Base-by-base conservation (phyloP, 352 stramenopile genomes). In the Globisporangium middletonii region DNA sequence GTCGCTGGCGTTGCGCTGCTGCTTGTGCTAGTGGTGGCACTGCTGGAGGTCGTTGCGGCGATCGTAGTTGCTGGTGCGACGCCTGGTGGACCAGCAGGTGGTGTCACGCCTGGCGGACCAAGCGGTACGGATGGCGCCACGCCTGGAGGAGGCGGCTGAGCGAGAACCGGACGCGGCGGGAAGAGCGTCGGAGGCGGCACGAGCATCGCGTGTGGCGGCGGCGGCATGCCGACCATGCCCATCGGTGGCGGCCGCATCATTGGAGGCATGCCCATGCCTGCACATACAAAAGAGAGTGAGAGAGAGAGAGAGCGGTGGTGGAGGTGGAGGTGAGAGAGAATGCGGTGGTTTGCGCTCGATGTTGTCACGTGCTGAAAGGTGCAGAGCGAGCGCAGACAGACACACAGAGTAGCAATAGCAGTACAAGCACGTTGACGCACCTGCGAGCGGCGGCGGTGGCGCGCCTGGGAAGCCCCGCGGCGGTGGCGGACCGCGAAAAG, bases 401-500 rank as follows among this genome's bases (percentile, higher is more conserved):
- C 43, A 16, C 12, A 16, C 19, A 28, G 9, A 19, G 2, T 4
- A 37, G 5, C 44, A 3, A 7, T 18, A 63, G 3, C 11, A 3
- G 48, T 11, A 50, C 1, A 11, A 26, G n/a, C 15, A 15, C 5
- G 19, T 15, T 6, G 1, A 38, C 58, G 58, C 33, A 64, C 58
- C 59, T 8, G 23, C 46, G 42, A 54, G 50, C 26, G 53, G 53
- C 23, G 60, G 60, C 33, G 26, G 41, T 27, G 54, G 53, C 4
- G 38, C 42, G 16, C 50, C 58, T 33, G 58, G 48, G 50, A 66
- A 66, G 9, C 53, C 60, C 3, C 60, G 60, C 48, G 60, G 60
- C 12, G 60, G 59, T 19, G 59, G 60, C 19, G 53, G 59, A 0
- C 53, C 54, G n/a, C 53, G 53, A 54, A 66, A 66, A n/a, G 60